Percentiles rank a stretch among this genome's conserved stretches.
Evolutionary conservation across 805 yeast genomes (phyloP).

Genomic region (Metschnikowia lochheadii): DNA sequence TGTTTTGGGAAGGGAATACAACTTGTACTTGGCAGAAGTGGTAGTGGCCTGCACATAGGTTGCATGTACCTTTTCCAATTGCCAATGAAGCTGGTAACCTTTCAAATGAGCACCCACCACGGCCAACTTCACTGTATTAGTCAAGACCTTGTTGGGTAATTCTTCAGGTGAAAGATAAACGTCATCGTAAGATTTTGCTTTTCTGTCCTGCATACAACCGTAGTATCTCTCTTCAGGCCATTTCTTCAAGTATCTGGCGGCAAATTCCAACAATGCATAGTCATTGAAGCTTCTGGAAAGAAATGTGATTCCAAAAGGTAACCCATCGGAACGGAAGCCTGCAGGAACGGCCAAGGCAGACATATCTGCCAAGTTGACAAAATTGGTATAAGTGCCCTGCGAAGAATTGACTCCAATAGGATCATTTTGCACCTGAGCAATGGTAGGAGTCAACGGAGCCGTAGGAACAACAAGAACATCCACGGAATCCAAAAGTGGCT

Average conservation of each 20-base stretch:
- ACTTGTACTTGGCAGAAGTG: constrained; percentile 66
- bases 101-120: constrained; percentile 95
- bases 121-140: constrained; percentile 56
- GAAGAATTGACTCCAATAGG: constrained; percentile 80
- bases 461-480: constrained; percentile 90
- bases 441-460: constrained; percentile 86
- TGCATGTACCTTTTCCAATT: constrained; percentile 80
- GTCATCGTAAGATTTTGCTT: constrained; percentile 38
- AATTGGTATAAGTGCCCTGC: constrained; percentile 98
- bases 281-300: constrained; percentile 81
- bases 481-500: constrained; percentile 48
- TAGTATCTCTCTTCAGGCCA: constrained; percentile 49
- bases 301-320: constrained; percentile 88
- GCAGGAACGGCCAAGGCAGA: constrained; percentile 90
- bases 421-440: constrained; percentile 65
- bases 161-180: constrained; percentile 33
- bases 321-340: constrained; percentile 77
- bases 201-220: constrained; percentile 46
- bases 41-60: constrained; percentile 58
- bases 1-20: constrained; percentile 76
- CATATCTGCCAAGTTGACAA: constrained; percentile 89
- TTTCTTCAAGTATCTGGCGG: constrained; percentile 59
- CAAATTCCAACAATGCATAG: constrained; percentile 81
- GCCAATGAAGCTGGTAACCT: constrained; percentile 93
- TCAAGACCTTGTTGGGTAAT: constrained; percentile 15